Evolutionary conservation across 2,329 filamentous ascomycete genomes (phyloP), one percentile per base, ranked within the genome.

Genomic region (Ascochyta clinopodiicola): DNA sequence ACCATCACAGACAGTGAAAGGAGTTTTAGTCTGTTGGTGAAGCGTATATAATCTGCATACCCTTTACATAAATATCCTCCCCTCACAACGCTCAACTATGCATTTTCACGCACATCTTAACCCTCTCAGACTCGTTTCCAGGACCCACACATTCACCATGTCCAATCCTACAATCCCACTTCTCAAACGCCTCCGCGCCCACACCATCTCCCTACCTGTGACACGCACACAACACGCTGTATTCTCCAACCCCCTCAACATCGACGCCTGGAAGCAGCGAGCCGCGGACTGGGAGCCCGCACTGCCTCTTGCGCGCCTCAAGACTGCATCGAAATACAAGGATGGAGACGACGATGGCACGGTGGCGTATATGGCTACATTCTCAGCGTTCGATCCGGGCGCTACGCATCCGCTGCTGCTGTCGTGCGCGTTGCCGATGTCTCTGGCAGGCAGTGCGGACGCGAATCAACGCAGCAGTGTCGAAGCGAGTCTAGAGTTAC

Each of bases 331-430:
- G 21, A 12, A 22, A 21, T 21, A 19, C 19, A 34, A 36, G n/a
- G 19, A 29, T n/a, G 24, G 44, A 9, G 31, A 35, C 10, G 25
- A 39, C n/a, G n/a, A 24, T 35, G 44, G 34, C 15, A 8, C 38
- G 3, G n/a, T 36, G 6, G 17, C 22, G 5, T 39, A 21, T 8
- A 59, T 59, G 48, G 40, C n/a, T 2, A 57, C 55, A 3, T 57
- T 47, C 47, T 46, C 21, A 19, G 37, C 55, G 2, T 57, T 55
- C 25, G 40, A 65, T 15, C 61, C 60, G 2, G 37, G 51, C 10
- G 49, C 43, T 8, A 54, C 32, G 10, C 55, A 31, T 6, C 36
- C 46, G 1, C 37, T 62, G 15, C 44, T 53, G 24, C 15, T 45
- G 4, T 29, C 42, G 4, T 53, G 50, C 22, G 39, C 44, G 6